Conservation (phyloP, 1,284 basidiomycete genomes). For the Microstroma glucosiphilum region DNA sequence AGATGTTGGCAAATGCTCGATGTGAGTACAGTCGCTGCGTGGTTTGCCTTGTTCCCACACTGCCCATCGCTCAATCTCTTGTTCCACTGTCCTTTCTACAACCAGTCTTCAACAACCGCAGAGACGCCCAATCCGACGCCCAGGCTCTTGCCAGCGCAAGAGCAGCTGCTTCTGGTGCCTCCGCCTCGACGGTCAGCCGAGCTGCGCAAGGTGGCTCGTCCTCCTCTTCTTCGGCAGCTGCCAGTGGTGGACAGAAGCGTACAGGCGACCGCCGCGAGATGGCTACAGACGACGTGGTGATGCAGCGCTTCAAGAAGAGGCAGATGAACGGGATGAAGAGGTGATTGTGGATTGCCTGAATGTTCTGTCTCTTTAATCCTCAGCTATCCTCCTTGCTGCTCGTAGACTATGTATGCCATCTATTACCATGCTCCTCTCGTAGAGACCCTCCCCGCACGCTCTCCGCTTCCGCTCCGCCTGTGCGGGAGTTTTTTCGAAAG, state of each 20-base stretch:
- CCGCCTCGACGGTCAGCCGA: slow-evolving; percentile 53
- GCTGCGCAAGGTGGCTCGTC: not conserved
- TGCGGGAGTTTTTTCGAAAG: no score
- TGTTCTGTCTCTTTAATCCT: no score
- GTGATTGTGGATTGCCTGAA: not conserved
- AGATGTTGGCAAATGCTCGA: slow-evolving; percentile 64
- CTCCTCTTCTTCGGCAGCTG: not conserved
- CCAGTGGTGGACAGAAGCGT: not conserved
- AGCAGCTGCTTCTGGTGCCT: slow-evolving; percentile 66
- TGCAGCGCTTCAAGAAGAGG: slow-evolving; percentile 54
- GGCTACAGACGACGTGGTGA: slow-evolving; percentile 82
- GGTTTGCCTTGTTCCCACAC: no score
- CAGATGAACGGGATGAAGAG: slow-evolving; percentile 20
- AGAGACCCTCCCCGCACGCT: no score
- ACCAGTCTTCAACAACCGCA: not conserved
- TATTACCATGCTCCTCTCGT: no score
- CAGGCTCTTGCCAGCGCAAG: slow-evolving; percentile 73
- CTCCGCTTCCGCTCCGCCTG: no score
- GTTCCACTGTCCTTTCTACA: not conserved
- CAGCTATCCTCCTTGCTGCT: no score
- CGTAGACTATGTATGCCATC: no score
- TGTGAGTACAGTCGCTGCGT: slow-evolving; percentile 48
- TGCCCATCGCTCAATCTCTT: no score
- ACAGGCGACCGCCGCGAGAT: slow-evolving; percentile 62
- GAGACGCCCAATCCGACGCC: slow-evolving; percentile 66